These are phyloP conservation scores for Rhizopus delemar DNA, from an alignment of 371 early-diverging fungal genomes.

Conservation along the genomic window DNA sequence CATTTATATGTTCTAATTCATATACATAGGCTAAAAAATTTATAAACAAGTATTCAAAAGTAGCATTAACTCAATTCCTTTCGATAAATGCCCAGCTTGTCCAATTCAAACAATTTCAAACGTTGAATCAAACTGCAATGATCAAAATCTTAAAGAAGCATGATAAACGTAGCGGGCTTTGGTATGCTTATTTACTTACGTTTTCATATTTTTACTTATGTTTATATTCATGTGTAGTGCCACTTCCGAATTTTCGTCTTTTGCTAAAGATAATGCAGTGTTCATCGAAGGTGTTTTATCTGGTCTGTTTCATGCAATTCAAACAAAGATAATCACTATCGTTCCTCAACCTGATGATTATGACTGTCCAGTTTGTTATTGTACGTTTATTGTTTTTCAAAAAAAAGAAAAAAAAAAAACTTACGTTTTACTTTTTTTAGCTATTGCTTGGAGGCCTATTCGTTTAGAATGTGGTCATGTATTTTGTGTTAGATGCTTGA, in stretches of 20 bases:
- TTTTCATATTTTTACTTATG: neutral
- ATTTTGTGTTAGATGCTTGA: constrained; percentile 73
- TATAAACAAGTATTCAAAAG: constrained; percentile 37
- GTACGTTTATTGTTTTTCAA: constrained; percentile 14
- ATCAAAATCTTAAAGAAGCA: constrained; percentile 80
- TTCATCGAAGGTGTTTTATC: constrained; percentile 33
- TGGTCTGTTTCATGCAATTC: constrained; percentile 30
- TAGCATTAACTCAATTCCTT: constrained; percentile 48
- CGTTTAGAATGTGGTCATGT: constrained; percentile 70
- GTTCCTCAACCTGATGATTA: constrained; percentile 79
- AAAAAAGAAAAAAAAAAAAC: neutral
- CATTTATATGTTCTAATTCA: neutral
- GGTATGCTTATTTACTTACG: constrained; percentile 24
- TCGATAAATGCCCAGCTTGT: constrained; percentile 66
- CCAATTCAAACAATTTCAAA: constrained; percentile 61
- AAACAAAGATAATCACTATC: constrained; percentile 54
- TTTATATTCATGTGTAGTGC: constrained; percentile 23
- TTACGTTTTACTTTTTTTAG: constrained; percentile 9
- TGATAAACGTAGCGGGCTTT: constrained; percentile 71
- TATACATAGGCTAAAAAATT: constrained; percentile 25
- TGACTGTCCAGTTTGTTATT: constrained; percentile 39
- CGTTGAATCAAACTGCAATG: constrained; percentile 72
- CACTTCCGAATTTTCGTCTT: constrained; percentile 34
- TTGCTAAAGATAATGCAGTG: constrained; percentile 33
- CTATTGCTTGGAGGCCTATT: constrained; percentile 73